A percentile compares a stretch with the other conserved stretches of the same genome.
These are phyloP conservation scores for Populus trichocarpa DNA, from an alignment of 441 rosid genomes.

Conservation along the genomic window DNA sequence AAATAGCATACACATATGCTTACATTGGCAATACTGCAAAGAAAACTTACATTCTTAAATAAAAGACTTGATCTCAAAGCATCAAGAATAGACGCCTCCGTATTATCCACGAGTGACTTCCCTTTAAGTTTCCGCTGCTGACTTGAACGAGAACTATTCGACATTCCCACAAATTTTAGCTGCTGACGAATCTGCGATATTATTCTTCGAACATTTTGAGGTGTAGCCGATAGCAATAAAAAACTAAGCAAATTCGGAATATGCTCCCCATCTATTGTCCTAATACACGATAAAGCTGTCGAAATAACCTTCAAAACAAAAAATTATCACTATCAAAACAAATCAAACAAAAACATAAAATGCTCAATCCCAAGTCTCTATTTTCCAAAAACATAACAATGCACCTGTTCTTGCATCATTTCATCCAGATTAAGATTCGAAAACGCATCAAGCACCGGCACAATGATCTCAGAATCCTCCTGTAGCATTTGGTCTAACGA, in stretches of 20 bases:
- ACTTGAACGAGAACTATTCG: slow-evolving; percentile 33
- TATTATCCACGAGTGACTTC: slow-evolving; percentile 42
- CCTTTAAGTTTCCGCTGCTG: slow-evolving; percentile 61
- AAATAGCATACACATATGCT: slow-evolving; percentile 12
- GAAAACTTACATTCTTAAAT: slow-evolving; percentile 63
- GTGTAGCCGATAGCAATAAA: slow-evolving; percentile 75
- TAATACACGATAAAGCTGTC: slow-evolving; percentile 66
- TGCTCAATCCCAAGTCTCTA: not conserved
- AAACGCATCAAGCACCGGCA: slow-evolving; percentile 74
- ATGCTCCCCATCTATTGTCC: slow-evolving; percentile 68
- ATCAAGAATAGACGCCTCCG: slow-evolving; percentile 70
- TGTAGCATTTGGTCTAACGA: slow-evolving; percentile 71
- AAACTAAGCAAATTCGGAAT: slow-evolving; percentile 74
- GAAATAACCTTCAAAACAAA: slow-evolving; percentile 50
- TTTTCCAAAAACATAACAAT: not conserved
- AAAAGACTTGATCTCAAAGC: slow-evolving; percentile 78
- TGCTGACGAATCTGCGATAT: slow-evolving; percentile 68
- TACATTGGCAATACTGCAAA: not conserved
- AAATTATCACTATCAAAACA: not conserved
- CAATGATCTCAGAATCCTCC: slow-evolving; percentile 68
- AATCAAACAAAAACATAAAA: not conserved
- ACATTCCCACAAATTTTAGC: slow-evolving; percentile 56
- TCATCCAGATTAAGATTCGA: slow-evolving; percentile 70
- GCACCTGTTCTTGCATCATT: slow-evolving; percentile 75
- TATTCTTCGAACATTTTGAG: slow-evolving; percentile 62